Base-by-base conservation (phyloP, 345 rosid species). In the Arabidopsis suecica region DNA sequence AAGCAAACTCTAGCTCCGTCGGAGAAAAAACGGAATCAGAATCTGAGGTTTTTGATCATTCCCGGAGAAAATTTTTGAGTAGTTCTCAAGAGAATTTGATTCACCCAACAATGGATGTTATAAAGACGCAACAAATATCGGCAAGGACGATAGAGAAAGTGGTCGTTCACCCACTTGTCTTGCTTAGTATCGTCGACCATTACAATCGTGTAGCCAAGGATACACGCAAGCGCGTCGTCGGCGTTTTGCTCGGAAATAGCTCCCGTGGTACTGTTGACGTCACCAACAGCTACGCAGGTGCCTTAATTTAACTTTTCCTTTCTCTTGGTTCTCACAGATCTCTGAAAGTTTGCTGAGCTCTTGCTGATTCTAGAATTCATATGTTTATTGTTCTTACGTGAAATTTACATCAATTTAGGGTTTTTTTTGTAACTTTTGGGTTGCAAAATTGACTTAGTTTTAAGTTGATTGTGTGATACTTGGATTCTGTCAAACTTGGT, bases 171-270 rank as follows among this genome's bases (percentile, higher is more conserved):
- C 98, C 98, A 5, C 88, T 91, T 13, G 98, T 93, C 40, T 88
- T 93, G 20, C 91, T 93, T 20, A 93, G 97, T 82, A 89, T 93
- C 77, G 96, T 91, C 76, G 97, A 93, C 75, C 93, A 93, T 83
- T 91, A 89, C 84, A 93, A 83, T 67, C 80, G 98, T 3, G 97
- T 91, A 50, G 96, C 97, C 22, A 89, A 88, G 73, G 97, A 93
- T 68, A 79, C 93, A 1, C 88, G 90, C 74, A 88, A 86, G 77
- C 93, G 98, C n/a, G 93, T 91, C 59, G 84, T 86, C 57, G 93
- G 98, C 6, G 90, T 93, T 22, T 78, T 90, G 37, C 95, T 90
- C 45, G 95, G 98, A 7, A 54, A 45, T 30, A 79, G 87, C 69
- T 93, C 82, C 75, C 91, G 83, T 65, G 96, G 96, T 73, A 86